phyloP scores from a whole-genome alignment of 202 grass and related monocot genomes.

The Dendrocalamus latiflorus region DNA sequence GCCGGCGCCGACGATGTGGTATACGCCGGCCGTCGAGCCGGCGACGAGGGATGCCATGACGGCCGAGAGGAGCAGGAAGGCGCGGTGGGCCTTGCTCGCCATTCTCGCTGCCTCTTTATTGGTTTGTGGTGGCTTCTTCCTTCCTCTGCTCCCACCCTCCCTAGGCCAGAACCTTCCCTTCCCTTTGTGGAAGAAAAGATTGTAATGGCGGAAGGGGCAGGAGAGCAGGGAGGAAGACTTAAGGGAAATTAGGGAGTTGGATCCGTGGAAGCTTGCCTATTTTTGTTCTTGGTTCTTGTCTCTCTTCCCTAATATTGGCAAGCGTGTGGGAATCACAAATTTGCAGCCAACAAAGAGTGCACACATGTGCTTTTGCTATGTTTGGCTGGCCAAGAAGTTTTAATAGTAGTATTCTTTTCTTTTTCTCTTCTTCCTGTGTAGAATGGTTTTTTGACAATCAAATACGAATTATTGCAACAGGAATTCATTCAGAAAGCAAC shows the following conservation, averaged over 20 bases:
- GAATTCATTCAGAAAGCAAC: too few species aligned
- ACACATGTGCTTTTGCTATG: neutral
- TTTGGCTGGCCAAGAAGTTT: neutral
- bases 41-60: constrained; percentile 40
- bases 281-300: constrained; percentile 5
- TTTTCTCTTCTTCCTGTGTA: neutral
- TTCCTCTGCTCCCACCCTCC: neutral
- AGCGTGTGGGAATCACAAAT: neutral
- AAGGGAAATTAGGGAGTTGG: neutral
- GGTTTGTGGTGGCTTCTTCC: neutral
- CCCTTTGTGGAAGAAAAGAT: constrained; percentile 8
- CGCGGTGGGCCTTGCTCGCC: constrained; percentile 14
- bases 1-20: constrained; percentile 81
- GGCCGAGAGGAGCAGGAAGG: constrained; percentile 36
- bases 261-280: constrained; percentile 21
- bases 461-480: too few species aligned
- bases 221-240: neutral
- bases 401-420: neutral
- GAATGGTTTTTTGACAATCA: neutral
- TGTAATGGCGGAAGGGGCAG: neutral
- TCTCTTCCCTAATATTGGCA: constrained; percentile 39
- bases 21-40: constrained; percentile 41
- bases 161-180: neutral
- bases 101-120: neutral
- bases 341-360: neutral